phyloP scores from a whole-genome alignment of 345 rosid genomes.

The Fremontodendron californicum region DNA sequence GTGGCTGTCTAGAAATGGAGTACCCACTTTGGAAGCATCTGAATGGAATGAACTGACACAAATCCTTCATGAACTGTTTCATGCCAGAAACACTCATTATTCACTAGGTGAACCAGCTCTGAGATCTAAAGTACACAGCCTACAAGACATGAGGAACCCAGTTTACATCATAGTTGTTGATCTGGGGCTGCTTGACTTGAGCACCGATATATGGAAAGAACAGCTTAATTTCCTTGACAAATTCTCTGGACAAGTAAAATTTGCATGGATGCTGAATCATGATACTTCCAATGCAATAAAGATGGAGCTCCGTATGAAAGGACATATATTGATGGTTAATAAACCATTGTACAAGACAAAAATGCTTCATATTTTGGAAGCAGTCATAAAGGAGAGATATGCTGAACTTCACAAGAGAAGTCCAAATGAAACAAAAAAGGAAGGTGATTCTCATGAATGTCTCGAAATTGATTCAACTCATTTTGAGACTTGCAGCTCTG shows the following conservation, averaged over 20 bases:
- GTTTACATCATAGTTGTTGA: conserved; percentile 66
- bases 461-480: conserved; percentile 63
- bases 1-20: conserved; percentile 69
- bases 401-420: conserved; percentile 35
- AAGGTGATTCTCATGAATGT: conserved; percentile 46
- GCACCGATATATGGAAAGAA: conserved; percentile 84
- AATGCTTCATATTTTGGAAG: conserved; percentile 80
- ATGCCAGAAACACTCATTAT: conserved; percentile 35
- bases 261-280: conserved; percentile 87
- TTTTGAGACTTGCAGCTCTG: conserved; percentile 57
- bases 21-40: conserved; percentile 57
- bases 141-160: conserved; percentile 38
- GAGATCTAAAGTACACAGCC: conserved; percentile 38
- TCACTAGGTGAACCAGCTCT: conserved; percentile 33
- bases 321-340: conserved; percentile 73
- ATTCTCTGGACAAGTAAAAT: conserved; percentile 56
- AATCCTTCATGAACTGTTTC: conserved; percentile 58
- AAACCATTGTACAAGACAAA: conserved; percentile 90
- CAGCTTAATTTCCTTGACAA: conserved; percentile 78
- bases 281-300: conserved; percentile 67
- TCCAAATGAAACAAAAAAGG: conserved; percentile 25
- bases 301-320: conserved; percentile 72
- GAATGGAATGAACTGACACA: conserved; percentile 88
- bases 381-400: conserved; percentile 52
- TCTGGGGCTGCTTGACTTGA: conserved; percentile 79